Base-by-base conservation (phyloP, 2,329 filamentous ascomycete species). In the Huntiella decipiens region DNA sequence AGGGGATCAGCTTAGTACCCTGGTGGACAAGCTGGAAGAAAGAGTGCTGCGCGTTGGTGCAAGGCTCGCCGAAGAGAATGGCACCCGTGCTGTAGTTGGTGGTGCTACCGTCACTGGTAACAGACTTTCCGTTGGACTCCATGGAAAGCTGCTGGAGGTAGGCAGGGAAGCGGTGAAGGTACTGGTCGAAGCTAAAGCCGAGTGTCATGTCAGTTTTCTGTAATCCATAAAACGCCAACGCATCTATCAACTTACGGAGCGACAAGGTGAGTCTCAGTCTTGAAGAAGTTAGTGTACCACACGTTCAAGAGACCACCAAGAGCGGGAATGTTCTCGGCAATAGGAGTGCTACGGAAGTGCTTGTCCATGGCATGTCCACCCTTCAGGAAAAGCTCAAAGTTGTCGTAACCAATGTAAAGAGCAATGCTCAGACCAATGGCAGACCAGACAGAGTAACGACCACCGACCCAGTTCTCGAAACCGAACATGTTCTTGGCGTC, bases 11-110 rank as follows among this genome's bases (percentile, higher is more conserved):
- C 76, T 96, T 96, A 56, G 91, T 98, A 58, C 91, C 91, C 66
- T 98, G 91, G 73, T 98, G 91, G 50, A 98, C 78, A 41, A 98
- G 80, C 74, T 98, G 91, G 80, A 93, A 98, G 79, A 98, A 98
- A 51, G 91, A 96, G 75, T 98, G 91, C 70, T 98, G 91, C 38
- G 91, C 91, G 61, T 98, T 98, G 63, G 91, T 98, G 65, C 86
- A 92, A 45, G 91, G 91, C 72, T 98, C 91, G 59, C 91, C 91
- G 61, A 98, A 98, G 52, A 98, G 70, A 60, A 98, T 88, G 46
- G 91, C 77, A 42, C 91, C 66, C 34, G 91, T 98, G 49, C 87
- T 95, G 71, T 98, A 98, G 68, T 94, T 94, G 59, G 93, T 87
- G 51, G 92, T 75, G 34, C 86, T 79, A 48, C 76, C 80, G 57